Evolutionary conservation across 495 filamentous ascomycete species (phyloP), one percentile per base, ranked within the genome.

Genomic region (Recurvomyces mirabilis): DNA sequence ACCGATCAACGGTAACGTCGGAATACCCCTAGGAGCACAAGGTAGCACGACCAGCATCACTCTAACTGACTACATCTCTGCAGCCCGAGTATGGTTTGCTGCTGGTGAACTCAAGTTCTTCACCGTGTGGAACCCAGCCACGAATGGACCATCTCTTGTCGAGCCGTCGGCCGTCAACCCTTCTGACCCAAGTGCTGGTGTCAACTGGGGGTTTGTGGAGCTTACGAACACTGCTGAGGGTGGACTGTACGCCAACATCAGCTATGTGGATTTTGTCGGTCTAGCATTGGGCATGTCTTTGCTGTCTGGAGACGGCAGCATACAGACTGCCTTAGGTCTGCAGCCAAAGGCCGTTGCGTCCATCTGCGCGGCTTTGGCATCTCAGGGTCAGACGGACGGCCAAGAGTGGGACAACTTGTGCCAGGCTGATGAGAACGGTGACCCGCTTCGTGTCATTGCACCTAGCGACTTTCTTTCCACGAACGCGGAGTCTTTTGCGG

Each of bases 121-220:
- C 53, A 55, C 60, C 10, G 56, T 68, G n/a, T 38, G 31, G 7
- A 39, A 35, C 20, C 53, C 25, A 3, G 49, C 43, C 13, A 20
- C 19, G 1, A 44, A 56, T 18, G 65, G 63, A 19, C 50, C 38
- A 5, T 49, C 57, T 15, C 53, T 69, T 4, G 64, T 68, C 39
- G 61, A 69, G 48, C 68, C 66, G 5, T 61, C 68, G 0, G 54
- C 58, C 22, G 54, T 54, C 14, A 70, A 70, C 56, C 63, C 65
- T 7, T 47, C 40, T 3, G 68, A 70, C 34, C 66, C 68, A 19
- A 66, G 55, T 6, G 54, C 63, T 3, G 61, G 31, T 5, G 40
- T 67, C 23, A 65, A 64, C 51, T 70, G 65, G 67, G 67, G 68
- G 29, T 70, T 69, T 33, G 61, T 68, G 42, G 68, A 70, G 45